These are phyloP conservation scores for Melanomma pulvis-pyrius DNA, from an alignment of 495 filamentous ascomycete species.

Conservation along the genomic window DNA sequence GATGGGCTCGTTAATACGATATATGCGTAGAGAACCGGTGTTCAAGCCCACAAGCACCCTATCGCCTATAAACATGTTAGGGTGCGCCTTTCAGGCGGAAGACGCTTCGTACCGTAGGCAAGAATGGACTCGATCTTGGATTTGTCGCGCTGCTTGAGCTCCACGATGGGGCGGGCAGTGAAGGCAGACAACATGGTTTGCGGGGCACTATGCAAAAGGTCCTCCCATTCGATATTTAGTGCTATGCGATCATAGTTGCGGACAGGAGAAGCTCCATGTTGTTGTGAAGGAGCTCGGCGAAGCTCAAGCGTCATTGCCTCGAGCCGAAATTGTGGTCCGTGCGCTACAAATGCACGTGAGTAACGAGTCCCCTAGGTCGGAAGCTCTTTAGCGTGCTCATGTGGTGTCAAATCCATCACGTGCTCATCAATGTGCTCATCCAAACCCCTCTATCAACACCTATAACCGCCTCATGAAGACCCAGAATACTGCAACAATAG, in stretches of 20 bases:
- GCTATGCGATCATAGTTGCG: conserved; percentile 16
- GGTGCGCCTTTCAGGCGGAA: not conserved
- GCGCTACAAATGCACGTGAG: not conserved
- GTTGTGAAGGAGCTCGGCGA: not conserved
- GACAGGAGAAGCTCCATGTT: conserved; percentile 2
- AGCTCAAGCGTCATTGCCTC: conserved; percentile 17
- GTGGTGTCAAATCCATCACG: no score
- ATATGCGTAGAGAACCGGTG: conserved; percentile 85
- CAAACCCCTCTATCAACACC: no score
- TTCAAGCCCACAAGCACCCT: conserved; percentile 87
- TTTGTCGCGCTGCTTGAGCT: conserved; percentile 93
- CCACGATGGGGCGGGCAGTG: conserved; percentile 90
- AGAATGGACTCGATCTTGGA: conserved; percentile 93
- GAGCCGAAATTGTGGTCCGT: not conserved
- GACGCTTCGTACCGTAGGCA: conserved; percentile 67
- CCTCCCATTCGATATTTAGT: not conserved
- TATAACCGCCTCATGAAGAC: no score
- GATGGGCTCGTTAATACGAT: conserved; percentile 76
- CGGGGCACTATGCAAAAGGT: not conserved
- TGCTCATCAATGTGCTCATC: no score
- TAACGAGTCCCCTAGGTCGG: not conserved
- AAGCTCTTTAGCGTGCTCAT: not conserved
- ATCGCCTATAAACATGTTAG: conserved; percentile 61
- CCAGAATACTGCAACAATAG: no score
- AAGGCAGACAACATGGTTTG: conserved; percentile 91